phyloP scores from a whole-genome alignment of 805 yeast species.

The Metschnikowia corniflorae region DNA sequence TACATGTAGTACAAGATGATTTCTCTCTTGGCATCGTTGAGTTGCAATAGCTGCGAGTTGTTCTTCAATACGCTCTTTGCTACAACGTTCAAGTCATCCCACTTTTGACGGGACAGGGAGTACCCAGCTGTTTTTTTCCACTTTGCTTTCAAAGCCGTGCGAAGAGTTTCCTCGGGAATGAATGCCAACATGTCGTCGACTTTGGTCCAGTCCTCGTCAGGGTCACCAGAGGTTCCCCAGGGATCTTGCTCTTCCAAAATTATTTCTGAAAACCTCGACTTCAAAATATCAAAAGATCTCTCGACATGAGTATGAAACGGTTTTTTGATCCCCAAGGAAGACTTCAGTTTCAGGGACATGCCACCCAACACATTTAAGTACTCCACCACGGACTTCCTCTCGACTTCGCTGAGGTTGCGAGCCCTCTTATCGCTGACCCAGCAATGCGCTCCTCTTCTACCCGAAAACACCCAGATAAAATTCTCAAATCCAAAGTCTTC shows the following conservation, averaged over 20 bases:
- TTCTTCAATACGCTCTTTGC: constrained; percentile 47
- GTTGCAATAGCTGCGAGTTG: constrained; percentile 44
- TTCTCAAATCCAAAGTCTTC: constrained; percentile 89
- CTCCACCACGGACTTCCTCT: constrained; percentile 76
- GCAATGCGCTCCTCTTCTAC: constrained; percentile 98
- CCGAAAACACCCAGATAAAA: constrained; percentile 93
- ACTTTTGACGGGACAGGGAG: constrained; percentile 57
- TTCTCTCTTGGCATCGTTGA: constrained; percentile 75
- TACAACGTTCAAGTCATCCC: constrained; percentile 68
- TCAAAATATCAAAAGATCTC: constrained; percentile 67
- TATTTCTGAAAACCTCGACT: constrained; percentile 57
- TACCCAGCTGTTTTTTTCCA: constrained; percentile 47
- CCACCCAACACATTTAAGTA: constrained; percentile 71
- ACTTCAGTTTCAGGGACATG: constrained; percentile 37
- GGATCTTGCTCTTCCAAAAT: constrained; percentile 84
- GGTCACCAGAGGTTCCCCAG: constrained; percentile 46
- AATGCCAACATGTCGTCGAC: constrained; percentile 57
- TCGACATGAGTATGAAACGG: constrained; percentile 89
- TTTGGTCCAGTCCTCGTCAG: constrained; percentile 43
- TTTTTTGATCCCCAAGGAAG: constrained; percentile 54
- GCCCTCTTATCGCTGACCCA: constrained; percentile 93
- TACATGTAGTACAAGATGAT: constrained; percentile 75
- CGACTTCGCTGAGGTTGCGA: constrained; percentile 63
- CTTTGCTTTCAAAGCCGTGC: constrained; percentile 47
- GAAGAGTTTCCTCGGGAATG: constrained; percentile 57